phyloP scores from a whole-genome alignment of 495 filamentous ascomycete species.

The Penicillium coprophilum region DNA sequence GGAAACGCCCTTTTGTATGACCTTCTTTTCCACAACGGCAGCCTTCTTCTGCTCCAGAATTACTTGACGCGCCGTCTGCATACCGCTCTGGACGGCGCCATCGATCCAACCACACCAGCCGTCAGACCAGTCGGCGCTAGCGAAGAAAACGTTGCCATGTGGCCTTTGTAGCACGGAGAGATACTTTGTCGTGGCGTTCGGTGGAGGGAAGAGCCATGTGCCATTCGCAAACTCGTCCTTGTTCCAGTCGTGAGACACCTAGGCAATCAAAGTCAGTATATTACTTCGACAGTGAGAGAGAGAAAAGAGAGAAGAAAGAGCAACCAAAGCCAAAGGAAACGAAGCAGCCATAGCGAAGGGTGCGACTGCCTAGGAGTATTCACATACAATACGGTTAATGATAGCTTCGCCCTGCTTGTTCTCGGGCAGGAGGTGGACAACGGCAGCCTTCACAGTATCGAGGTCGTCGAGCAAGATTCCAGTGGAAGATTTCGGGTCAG shows the following conservation, averaged over 20 bases:
- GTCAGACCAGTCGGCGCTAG: constrained; percentile 29
- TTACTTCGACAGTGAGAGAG: too few species aligned
- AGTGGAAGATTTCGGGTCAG: background rate
- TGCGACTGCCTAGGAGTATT: background rate
- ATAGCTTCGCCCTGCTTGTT: background rate
- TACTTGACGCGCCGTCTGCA: background rate
- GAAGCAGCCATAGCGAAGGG: too few species aligned
- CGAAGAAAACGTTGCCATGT: constrained; percentile 24
- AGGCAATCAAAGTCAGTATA: background rate
- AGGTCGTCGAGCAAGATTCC: background rate
- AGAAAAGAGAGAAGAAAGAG: too few species aligned
- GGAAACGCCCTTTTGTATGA: background rate
- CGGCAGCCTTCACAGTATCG: background rate
- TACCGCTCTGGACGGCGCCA: constrained; percentile 30
- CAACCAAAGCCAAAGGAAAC: too few species aligned
- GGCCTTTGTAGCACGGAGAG: constrained; percentile 20
- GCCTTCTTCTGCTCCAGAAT: background rate
- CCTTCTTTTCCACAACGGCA: background rate
- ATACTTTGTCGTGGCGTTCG: constrained; percentile 17
- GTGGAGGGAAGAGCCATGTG: constrained; percentile 25
- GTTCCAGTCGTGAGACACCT: constrained; percentile 1
- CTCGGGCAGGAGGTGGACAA: background rate
- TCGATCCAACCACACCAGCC: constrained; percentile 32
- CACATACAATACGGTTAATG: background rate
- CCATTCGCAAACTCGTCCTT: constrained; percentile 31